Evolutionary conservation across 495 filamentous ascomycete genomes (phyloP), one percentile per base, ranked within the genome.

Genomic region (Cercophora scortea): DNA sequence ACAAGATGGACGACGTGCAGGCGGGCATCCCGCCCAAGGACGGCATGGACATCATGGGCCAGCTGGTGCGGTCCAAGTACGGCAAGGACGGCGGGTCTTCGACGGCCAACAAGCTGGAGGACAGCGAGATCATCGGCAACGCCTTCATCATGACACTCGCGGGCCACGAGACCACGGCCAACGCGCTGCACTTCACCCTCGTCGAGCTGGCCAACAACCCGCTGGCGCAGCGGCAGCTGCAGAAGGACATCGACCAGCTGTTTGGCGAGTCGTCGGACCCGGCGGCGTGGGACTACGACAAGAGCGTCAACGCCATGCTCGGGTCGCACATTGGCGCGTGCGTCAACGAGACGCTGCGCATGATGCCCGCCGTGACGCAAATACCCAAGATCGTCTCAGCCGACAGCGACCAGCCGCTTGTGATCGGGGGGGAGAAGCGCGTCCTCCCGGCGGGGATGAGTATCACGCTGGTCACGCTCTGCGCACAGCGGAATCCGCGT

Each of bases 131-230:
- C 55, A 71, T 86, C 19, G 83, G 81, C 33, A 86, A 89, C 59
- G 79, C 83, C 10, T 89, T 87, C 63, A 78, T 88, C 58, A 82
- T 86, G 62, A 78, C 82, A 40, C 69, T 88, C 12, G 85, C 86
- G 1, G 86, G 86, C 17, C 86, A 89, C 63, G 86, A 88, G 61
- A 86, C 86, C 1, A 80, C 83, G 4, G 84, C 85, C 44, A 86
- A 86, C 64, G 73, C 74, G 1, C 65, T 86, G 9, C 82, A 87
- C 60, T 86, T 82, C 59, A 67, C 77, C 12, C 64, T 88, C 2
- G 44, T 84, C 43, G 70, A 76, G 50, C 76, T 89, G 2, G 86
- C 86, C 19, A 72, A 76, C 52, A 74, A 84, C 64, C 75, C 77
- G 13, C 47, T 64, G 2, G 69, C 71, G 13, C 86, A 89, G 54